Evolutionary conservation across 2,329 filamentous ascomycete species (phyloP).

Genomic region (Basipetospora sp.): DNA sequence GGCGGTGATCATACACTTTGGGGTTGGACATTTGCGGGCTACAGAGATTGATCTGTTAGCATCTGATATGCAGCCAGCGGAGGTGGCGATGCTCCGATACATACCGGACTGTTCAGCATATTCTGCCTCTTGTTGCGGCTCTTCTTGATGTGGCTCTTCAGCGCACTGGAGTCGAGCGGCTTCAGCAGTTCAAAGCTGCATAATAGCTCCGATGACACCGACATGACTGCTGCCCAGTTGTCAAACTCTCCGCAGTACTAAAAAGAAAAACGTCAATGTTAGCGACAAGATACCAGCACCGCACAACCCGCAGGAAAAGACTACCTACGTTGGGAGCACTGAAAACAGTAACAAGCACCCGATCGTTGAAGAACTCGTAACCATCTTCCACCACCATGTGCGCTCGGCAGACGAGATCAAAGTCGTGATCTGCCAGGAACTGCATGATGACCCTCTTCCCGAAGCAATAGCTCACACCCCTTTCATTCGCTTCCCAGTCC

Average conservation of each 20-base stretch:
- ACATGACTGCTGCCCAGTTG: slow-evolving; percentile 99
- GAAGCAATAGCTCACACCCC: slow-evolving; percentile 96
- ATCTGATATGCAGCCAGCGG: no score
- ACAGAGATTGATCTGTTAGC: not conserved
- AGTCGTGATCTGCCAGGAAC: slow-evolving; percentile 86
- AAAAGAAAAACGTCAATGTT: not conserved
- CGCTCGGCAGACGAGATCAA: slow-evolving; percentile 89
- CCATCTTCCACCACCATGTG: slow-evolving; percentile 99
- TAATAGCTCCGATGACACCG: slow-evolving; percentile 78
- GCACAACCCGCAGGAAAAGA: no score
- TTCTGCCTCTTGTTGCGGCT: slow-evolving; percentile 85
- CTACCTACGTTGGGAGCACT: slow-evolving; percentile 82
- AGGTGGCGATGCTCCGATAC: no score
- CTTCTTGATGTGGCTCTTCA: slow-evolving; percentile 99
- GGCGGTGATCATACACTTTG: slow-evolving; percentile 33
- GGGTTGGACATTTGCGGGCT: slow-evolving; percentile 42
- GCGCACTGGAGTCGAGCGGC: slow-evolving; percentile 81
- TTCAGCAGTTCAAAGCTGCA: slow-evolving; percentile 97
- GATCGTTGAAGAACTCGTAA: slow-evolving; percentile 95
- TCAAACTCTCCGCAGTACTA: slow-evolving; percentile 98
- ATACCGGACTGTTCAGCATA: slow-evolving; percentile 90
- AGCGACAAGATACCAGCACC: no score
- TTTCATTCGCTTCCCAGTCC: slow-evolving; percentile 94
- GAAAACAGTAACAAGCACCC: slow-evolving; percentile 90
- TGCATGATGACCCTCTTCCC: slow-evolving; percentile 96